Evolutionary conservation across 1,284 basidiomycete species (phyloP), one percentile per base, ranked within the genome.

Genomic region (Trametes versicolor): DNA sequence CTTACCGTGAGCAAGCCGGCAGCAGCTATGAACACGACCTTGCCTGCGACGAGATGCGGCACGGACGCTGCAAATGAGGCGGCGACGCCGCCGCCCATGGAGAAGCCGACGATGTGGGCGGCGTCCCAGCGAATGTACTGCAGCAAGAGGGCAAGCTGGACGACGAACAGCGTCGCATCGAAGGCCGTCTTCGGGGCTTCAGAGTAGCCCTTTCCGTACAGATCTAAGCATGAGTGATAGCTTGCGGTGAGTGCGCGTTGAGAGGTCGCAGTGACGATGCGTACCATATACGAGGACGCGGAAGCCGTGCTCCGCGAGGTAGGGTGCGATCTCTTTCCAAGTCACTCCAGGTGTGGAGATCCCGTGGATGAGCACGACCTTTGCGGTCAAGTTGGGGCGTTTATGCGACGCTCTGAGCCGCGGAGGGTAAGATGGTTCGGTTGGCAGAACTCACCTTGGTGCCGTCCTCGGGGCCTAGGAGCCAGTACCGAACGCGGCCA

Each of bases 131-230:
- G 82, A 41, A 94, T 73, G 68, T 92, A 87, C 69, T 94, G 92
- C 84, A 94, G 85, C 57, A 94, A 81, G 2, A 93, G 83, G 0
- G 92, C 91, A 9, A 94, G 87, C 72, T 94, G 91, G 0, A 85
- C 87, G 0, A 86, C 85, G 74, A 90, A 90, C 4, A 94, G 77
- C 2, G 80, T 78, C 1, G 83, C 77, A 65, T 89, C 82, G 71
- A 91, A 91, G 2, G 80, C 81, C 4, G 82, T 83, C 37, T 86
- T 80, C 0, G 91, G 91, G 1, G 90, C 90, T 68, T 92, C 91
- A 0, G 90, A 90, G 74, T 94, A 94, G 7, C 92, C 92, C 54
- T 92, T 84, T 19, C 92, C 92, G 66, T 92, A 93, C 23, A 93
- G 78, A 77, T 94, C 92, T 92, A n/a, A n/a, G 37, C 5, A 17